These are phyloP conservation scores for Cadophora gregata DNA, from an alignment of 2,329 filamentous ascomycete genomes.

Conservation along the genomic window DNA sequence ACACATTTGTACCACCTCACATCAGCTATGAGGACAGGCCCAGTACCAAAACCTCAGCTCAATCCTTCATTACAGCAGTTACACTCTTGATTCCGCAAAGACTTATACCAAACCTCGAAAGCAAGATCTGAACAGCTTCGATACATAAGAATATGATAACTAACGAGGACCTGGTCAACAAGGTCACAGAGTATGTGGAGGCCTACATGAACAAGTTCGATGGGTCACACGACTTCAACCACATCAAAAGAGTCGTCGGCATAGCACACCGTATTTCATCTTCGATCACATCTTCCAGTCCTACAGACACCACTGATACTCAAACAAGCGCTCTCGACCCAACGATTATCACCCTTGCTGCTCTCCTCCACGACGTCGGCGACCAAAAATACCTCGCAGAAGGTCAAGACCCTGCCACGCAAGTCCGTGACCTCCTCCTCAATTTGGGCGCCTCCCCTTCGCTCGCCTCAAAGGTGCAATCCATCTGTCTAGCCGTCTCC, in stretches of 20 bases:
- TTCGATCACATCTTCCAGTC: constrained; percentile 49
- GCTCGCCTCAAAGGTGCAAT: constrained; percentile 71
- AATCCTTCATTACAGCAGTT: not conserved
- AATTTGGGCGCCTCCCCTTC: constrained; percentile 59
- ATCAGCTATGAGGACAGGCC: not conserved
- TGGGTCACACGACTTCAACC: constrained; percentile 83
- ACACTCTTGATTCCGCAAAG: not conserved
- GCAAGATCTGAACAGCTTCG: not conserved
- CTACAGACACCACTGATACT: not conserved
- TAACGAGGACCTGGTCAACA: constrained; percentile 50
- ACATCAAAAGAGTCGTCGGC: constrained; percentile 78
- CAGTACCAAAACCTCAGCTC: not conserved
- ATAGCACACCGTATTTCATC: constrained; percentile 56
- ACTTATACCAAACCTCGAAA: not conserved
- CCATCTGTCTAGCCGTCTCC: constrained; percentile 77
- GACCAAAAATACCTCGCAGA: constrained; percentile 76
- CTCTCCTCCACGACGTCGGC: constrained; percentile 81
- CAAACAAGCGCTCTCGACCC: constrained; percentile 52
- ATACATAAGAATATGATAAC: not conserved
- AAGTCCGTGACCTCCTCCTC: constrained; percentile 61
- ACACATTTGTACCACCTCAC: not conserved
- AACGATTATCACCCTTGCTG: constrained; percentile 68
- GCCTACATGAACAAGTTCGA: constrained; percentile 73
- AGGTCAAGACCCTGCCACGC: constrained; percentile 57
- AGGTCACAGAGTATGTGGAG: constrained; percentile 66